Percentiles rank a stretch among this genome's conserved stretches.
These are phyloP conservation scores for Cystobasidium onofrii DNA, from an alignment of 768 basidiomycete genomes.

Conservation along the genomic window DNA sequence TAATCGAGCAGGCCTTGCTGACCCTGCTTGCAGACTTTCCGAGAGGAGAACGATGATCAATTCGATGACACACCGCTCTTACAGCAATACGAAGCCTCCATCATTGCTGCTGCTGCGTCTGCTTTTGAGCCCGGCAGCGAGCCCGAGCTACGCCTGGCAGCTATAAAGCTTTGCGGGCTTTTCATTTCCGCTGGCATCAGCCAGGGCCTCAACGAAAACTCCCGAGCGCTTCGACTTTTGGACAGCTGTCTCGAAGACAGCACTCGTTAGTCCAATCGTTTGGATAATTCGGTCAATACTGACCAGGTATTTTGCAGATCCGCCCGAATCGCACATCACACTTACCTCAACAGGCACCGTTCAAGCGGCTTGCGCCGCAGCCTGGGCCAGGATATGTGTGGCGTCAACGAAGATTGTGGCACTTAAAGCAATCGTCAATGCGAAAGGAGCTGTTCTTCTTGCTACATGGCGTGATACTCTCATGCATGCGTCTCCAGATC, in stretches of 20 bases:
- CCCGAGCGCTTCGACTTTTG: neutral
- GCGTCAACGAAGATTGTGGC: neutral
- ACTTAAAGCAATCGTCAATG: neutral
- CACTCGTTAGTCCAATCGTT: neutral
- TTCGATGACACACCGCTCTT: slow-evolving; percentile 81
- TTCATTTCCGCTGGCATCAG: slow-evolving; percentile 93
- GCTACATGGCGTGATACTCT: neutral
- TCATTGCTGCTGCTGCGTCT: slow-evolving; percentile 91
- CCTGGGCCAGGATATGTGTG: neutral
- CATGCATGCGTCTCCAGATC: neutral
- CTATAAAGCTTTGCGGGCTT: slow-evolving; percentile 83
- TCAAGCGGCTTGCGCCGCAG: neutral
- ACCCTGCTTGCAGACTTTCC: slow-evolving; percentile 62
- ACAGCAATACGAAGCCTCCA: slow-evolving; percentile 96
- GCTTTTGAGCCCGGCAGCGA: slow-evolving; percentile 92
- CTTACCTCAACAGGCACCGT: neutral
- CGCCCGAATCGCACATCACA: slow-evolving; percentile 50
- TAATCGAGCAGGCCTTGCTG: neutral
- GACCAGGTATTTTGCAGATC: slow-evolving; percentile 34
- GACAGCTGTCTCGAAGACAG: neutral
- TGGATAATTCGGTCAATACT: neutral
- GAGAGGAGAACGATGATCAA: slow-evolving; percentile 77
- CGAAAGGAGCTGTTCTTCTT: neutral
- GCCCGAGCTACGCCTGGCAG: slow-evolving; percentile 86
- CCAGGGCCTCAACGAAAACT: neutral